phyloP scores from a whole-genome alignment of 2,329 filamentous ascomycete species.

The Zymoseptoria tritici region DNA sequence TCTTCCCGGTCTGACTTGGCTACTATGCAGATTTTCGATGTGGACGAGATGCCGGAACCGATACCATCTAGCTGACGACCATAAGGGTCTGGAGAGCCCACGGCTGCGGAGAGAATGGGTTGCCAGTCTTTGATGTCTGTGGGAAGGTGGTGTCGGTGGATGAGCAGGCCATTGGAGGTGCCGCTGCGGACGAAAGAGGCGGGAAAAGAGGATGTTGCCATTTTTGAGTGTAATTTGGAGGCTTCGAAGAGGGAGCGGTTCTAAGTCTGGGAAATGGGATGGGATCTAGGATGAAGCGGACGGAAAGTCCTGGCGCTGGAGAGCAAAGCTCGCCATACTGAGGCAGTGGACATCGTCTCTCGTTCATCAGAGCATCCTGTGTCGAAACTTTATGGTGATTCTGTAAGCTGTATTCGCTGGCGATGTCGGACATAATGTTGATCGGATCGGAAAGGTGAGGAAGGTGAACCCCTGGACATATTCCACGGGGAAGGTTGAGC shows the following conservation, averaged over 20 bases:
- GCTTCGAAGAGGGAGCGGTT: constrained; percentile 6
- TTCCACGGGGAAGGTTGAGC: background rate
- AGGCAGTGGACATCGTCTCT: background rate
- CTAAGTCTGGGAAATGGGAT: background rate
- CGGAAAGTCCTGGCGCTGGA: background rate
- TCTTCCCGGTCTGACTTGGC: constrained; percentile 42
- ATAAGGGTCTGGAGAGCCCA: constrained; percentile 59
- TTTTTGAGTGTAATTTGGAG: constrained; percentile 26
- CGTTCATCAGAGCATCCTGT: background rate
- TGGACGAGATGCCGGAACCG: constrained; percentile 60
- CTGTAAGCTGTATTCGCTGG: background rate
- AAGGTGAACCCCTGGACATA: background rate
- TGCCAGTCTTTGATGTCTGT: constrained; percentile 40
- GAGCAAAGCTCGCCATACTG: background rate
- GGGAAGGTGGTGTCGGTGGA: constrained; percentile 49
- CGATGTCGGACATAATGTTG: background rate
- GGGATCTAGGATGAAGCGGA: background rate
- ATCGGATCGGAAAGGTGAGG: background rate
- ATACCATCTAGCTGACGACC: constrained; percentile 66
- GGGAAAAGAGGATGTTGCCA: constrained; percentile 27
- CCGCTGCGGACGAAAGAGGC: constrained; percentile 61
- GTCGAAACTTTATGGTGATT: background rate
- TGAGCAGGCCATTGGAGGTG: constrained; percentile 61
- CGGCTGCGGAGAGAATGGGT: constrained; percentile 50
- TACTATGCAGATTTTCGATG: constrained; percentile 65